Evolutionary conservation across 345 rosid genomes (phyloP).

Genomic region (Syzygium grande): DNA sequence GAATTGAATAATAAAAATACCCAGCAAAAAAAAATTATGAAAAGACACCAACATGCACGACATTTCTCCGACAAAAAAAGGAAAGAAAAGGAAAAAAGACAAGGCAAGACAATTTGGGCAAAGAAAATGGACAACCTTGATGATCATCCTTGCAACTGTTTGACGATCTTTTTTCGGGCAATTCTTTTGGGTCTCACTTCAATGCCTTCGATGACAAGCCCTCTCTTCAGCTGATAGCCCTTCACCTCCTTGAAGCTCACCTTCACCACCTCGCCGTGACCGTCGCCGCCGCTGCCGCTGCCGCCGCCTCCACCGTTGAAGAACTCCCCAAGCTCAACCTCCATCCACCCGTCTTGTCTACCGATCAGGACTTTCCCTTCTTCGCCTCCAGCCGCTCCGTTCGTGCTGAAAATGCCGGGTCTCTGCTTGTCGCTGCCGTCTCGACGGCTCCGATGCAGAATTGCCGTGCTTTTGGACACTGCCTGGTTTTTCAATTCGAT

Average conservation of each 20-base stretch:
- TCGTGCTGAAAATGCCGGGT: background rate
- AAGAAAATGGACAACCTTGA: background rate
- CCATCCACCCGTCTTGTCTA: conserved; percentile 73
- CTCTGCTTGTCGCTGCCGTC: background rate
- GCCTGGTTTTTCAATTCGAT: conserved; percentile 9
- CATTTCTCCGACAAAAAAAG: background rate
- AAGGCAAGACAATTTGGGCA: background rate
- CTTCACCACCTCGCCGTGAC: conserved; percentile 19
- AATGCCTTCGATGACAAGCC: conserved; percentile 60
- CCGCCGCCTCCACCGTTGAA: conserved; percentile 17
- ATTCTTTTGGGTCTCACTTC: conserved; percentile 59
- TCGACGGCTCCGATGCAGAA: background rate
- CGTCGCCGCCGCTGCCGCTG: too few species aligned
- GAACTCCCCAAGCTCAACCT: conserved; percentile 73
- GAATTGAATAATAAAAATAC: too few species aligned
- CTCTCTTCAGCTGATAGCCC: conserved; percentile 72
- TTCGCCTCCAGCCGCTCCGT: background rate
- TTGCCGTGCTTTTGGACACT: conserved; percentile 1
- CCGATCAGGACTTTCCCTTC: conserved; percentile 11
- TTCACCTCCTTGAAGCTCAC: conserved; percentile 65
- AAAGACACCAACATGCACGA: too few species aligned
- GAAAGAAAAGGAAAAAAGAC: background rate
- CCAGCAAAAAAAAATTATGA: too few species aligned
- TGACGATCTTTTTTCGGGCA: background rate
- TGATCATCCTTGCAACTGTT: background rate